Conservation (phyloP, 1,139 yeast species). For the Pichia sp. region DNA sequence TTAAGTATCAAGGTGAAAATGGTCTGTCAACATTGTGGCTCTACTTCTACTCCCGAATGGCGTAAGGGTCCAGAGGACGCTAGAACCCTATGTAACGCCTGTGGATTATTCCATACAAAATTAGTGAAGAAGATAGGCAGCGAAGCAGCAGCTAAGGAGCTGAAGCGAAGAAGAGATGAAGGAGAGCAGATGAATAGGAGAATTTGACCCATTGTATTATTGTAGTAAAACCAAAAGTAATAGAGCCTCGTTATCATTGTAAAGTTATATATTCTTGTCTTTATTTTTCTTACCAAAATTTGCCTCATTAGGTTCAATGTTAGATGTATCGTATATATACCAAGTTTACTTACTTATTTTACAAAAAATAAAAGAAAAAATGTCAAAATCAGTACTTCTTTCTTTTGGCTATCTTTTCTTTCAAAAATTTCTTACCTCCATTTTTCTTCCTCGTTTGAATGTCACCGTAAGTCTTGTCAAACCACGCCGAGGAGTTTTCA, state of each 20-base stretch:
- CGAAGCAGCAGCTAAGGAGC: conserved; percentile 30
- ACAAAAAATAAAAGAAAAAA: not conserved
- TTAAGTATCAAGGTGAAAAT: conserved; percentile 28
- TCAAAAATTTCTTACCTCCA: conserved; percentile 68
- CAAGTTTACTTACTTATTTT: not conserved
- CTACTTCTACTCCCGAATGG: conserved; percentile 80
- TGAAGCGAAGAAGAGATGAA: conserved; percentile 25
- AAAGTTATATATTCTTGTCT: not conserved
- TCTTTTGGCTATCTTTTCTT: conserved; percentile 60
- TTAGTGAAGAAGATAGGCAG: conserved; percentile 55
- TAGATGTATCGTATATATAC: not conserved
- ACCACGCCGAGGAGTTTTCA: conserved; percentile 55
- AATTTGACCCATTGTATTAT: conserved; percentile 6
- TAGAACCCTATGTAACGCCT: conserved; percentile 72
- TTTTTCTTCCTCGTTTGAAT: conserved; percentile 72
- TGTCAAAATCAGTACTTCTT: conserved; percentile 36
- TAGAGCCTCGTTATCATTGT: not conserved
- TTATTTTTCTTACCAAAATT: not conserved
- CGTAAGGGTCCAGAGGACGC: conserved; percentile 76
- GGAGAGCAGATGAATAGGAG: conserved; percentile 30
- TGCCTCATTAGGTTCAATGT: not conserved
- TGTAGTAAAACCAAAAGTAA: not conserved
- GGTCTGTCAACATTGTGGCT: conserved; percentile 56
- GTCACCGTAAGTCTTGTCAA: conserved; percentile 77
- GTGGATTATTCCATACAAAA: conserved; percentile 75